Percentiles rank a stretch among this genome's conserved stretches.
phyloP scores from a whole-genome alignment of 768 basidiomycete species.

The Leccinum truebloodii region DNA sequence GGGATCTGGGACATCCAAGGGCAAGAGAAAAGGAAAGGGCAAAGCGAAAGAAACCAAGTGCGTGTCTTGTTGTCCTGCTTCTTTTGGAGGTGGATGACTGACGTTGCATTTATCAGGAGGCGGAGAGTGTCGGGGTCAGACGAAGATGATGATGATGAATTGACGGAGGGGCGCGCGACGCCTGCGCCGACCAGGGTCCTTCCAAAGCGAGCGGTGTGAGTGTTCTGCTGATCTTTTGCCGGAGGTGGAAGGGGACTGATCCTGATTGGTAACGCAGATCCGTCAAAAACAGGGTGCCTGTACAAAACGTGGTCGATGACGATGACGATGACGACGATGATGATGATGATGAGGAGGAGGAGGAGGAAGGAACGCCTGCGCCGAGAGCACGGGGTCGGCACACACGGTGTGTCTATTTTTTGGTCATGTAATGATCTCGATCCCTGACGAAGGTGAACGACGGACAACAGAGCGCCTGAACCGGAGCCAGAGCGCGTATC shows the following conservation, averaged over 20 bases:
- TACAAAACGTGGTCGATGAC: slow-evolving; percentile 34
- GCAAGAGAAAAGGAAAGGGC: slow-evolving; percentile 28
- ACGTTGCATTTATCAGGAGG: slow-evolving; percentile 40
- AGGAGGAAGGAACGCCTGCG: slow-evolving; percentile 43
- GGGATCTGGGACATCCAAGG: slow-evolving; percentile 34
- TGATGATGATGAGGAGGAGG: slow-evolving; percentile 37
- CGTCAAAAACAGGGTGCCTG: slow-evolving; percentile 35
- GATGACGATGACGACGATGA: slow-evolving; percentile 24
- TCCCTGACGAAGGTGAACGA: not conserved
- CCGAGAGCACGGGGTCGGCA: slow-evolving; percentile 14
- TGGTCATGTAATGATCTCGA: not conserved
- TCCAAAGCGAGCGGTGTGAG: slow-evolving; percentile 63
- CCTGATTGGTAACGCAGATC: slow-evolving; percentile 32
- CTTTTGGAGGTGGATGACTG: not conserved
- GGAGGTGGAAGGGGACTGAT: not conserved
- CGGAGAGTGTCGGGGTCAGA: slow-evolving; percentile 56
- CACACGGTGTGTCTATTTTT: slow-evolving; percentile 12
- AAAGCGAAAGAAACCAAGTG: slow-evolving; percentile 44
- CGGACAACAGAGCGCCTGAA: not conserved
- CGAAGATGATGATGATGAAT: slow-evolving; percentile 46
- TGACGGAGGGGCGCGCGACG: slow-evolving; percentile 27
- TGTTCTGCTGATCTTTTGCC: not conserved
- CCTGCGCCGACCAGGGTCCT: slow-evolving; percentile 49
- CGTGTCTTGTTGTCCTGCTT: slow-evolving; percentile 15
- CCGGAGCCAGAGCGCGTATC: slow-evolving; percentile 10